Base-by-base conservation (phyloP, 2,329 filamentous ascomycete genomes). In the Cytospora piceicola region DNA sequence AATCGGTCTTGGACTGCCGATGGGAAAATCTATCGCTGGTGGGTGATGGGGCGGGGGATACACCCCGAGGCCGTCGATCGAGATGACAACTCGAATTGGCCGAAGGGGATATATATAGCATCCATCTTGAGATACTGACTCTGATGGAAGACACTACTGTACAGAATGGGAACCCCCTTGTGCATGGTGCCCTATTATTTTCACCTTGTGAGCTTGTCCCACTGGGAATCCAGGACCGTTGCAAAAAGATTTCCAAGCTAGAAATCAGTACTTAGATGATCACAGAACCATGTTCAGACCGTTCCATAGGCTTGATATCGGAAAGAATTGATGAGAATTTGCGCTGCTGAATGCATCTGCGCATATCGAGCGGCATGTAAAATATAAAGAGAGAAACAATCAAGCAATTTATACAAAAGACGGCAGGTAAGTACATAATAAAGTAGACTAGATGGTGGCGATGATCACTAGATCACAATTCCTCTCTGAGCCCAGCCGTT, bases 401-500 rank as follows among this genome's bases (percentile, higher is more conserved):
- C 52, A 53, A 52, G 22, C 17, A 9, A 11, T 4, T 17, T 24
- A 14, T 49, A 14, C n/a, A 22, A n/a, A 49, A 49, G 12, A 24
- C 5, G 15, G 39, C 17, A 17, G 39, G 8, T 20, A 42, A n/a
- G 39, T 42, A 42, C 39, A n/a, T 5, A 42, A 42, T n/a, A 9
- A 49, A 22, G n/a, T 14, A 49, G 11, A 8, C n/a, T n/a, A 49
- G 12, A 14, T 8, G n/a, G 24, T 14, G 11, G n/a, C 3, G n/a
- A 24, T 11, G 27, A 42, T 12, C 9, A 17, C 67, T 75, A 84
- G 59, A 88, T 85, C 22, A 92, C 85, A 74, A 97, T 88, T 0
- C 91, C 92, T 66, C 92, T 85, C 72, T 85, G 84, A 68, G 83
- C 84, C 94, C 94, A 97, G 0, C 92, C 91, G 27, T 84, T 83